Base-by-base conservation (phyloP, 2,329 filamentous ascomycete genomes). In the Neonectria magnoliae region DNA sequence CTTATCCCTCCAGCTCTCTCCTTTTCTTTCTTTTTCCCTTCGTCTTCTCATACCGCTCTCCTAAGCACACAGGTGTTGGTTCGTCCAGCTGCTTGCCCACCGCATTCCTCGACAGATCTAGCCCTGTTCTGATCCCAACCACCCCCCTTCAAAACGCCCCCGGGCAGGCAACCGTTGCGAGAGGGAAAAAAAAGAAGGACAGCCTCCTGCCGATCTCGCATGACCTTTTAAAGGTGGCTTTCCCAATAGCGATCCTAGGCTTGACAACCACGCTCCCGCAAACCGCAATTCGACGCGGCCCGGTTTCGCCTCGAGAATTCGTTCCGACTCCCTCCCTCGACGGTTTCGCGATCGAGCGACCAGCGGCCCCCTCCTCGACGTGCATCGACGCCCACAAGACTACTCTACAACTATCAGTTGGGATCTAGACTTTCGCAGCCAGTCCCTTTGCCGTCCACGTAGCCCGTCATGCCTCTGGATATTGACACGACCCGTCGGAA, bases 401-500 rank as follows among this genome's bases (percentile, higher is more conserved):
- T 33, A 31, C n/a, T 25, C 54, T 22, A 45, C 51, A 48, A 13
- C 27, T 18, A 13, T 38, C 36, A n/a, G 29, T 33, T 16, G 48
- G 27, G 27, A 33, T 18, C 48, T 36, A 18, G 38, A 41, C n/a
- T 33, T 33, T 13, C 25, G 36, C 25, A 25, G 29, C 20, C 47
- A 22, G 18, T 50, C n/a, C 22, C 47, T 50, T 29, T 11, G 50
- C 64, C 48, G 42, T 33, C 20, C 42, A 22, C 58, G 25, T 33
- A 38, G n/a, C 42, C 57, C 62, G 54, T 41, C 50, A 73, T 70
- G 63, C 66, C 73, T 64, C 79, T 83, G 79, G 80, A 83, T 67
- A 94, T 97, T 76, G 95, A 98, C 81, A 88, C 88, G 73, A 90
- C 85, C 73, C 90, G 95, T 79, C 92, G 95, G 78, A 98, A 98